Evolutionary conservation across 129 eudicot genomes (phyloP).

Genomic region (Mikania micrantha): DNA sequence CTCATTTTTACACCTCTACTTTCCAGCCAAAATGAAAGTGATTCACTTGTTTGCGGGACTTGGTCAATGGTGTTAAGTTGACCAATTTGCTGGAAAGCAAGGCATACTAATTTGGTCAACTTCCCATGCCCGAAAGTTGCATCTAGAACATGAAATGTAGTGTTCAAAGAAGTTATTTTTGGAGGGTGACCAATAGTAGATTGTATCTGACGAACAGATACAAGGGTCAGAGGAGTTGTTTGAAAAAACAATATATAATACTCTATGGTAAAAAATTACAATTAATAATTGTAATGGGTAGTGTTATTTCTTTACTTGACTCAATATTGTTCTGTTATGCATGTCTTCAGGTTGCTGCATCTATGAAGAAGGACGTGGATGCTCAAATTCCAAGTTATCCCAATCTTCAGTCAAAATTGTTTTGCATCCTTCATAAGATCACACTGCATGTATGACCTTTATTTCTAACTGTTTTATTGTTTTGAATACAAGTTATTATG

Average conservation of each 20-base stretch:
- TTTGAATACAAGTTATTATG: background rate
- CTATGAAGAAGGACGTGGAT: conserved; percentile 88
- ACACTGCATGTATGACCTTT: conserved; percentile 62
- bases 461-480: background rate
- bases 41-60: background rate
- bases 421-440: conserved; percentile 77
- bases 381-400: conserved; percentile 94
- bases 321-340: conserved; percentile 1
- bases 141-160: background rate
- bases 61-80: background rate
- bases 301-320: conserved; percentile 8
- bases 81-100: background rate
- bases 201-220: background rate
- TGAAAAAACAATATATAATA: background rate
- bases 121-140: background rate
- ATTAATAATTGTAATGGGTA: background rate
- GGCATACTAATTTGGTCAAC: background rate
- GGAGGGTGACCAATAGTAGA: background rate
- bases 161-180: conserved; percentile 7
- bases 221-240: background rate
- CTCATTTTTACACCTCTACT: background rate
- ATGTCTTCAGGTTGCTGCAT: conserved; percentile 78
- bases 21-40: background rate
- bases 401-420: conserved; percentile 74
- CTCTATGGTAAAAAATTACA: background rate